Evolutionary conservation across 768 basidiomycete genomes (phyloP), one percentile per base, ranked within the genome.

Genomic region (Tricholoma bakamatsutake): DNA sequence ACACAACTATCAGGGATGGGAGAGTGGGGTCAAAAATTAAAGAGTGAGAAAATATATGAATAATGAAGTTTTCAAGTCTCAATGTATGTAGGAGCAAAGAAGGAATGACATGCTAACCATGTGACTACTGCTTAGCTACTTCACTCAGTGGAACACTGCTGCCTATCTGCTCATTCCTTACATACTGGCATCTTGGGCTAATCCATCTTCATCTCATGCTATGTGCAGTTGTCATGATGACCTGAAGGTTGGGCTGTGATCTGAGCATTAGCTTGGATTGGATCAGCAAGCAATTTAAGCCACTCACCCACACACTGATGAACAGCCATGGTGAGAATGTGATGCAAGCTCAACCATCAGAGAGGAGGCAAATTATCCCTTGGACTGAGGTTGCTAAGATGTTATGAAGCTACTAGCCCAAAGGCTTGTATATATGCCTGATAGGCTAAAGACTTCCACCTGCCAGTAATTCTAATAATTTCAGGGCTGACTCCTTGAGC

Each of bases 391-490:
- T 37, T 37, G 35, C 35, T 37, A 15, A 40, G 39, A 18, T 40
- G 39, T 18, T n/a, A 9, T 40, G 39, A 40, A n/a, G 17, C 17
- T 2, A n/a, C 39, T n/a, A 17, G 39, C 9, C 17, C 39, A 18
- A 40, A 40, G 17, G 39, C 39, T 17, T n/a, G 17, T 37, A 37
- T 37, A 37, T 37, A 37, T 37, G 35, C 35, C 35, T 37, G 35
- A 37, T 37, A 37, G 5, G 75, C 72, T 0, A 73, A 57, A 0
- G 73, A 76, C 24, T 61, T 64, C 76, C 76, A 77, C 0, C 71
- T 47, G 1, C 76, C 71, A 4, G 61, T 58, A 0, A 74, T 27
- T 1, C 66, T 55, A 0, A 76, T 65, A 5, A 73, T 62, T 48
- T 76, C 72, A 0, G 74, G 73, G 12, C 55, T 35, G 2, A 73